Base-by-base conservation (phyloP, 1,139 yeast species). In the Yamadazyma triangularis region DNA sequence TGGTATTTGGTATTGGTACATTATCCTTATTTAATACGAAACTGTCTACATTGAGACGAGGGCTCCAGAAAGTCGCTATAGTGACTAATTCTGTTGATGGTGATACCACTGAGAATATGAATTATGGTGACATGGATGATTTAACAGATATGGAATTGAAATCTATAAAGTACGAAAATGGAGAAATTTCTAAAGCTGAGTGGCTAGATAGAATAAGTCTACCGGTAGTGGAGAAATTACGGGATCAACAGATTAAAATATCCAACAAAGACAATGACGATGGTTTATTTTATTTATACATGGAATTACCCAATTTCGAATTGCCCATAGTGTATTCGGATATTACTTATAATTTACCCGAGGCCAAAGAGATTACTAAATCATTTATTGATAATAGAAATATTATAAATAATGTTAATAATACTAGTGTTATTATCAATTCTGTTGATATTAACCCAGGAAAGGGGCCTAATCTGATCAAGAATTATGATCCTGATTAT, bases 281-380 rank as follows among this genome's bases (percentile, higher is more conserved):
- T 32, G 15, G 15, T 8, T 23, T 28, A 14, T 79, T 74, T 47
- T 61, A 69, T 26, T 51, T 88, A 13, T 74, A 72, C 41, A 52
- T 91, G 16, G 96, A 87, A 42, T 67, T 86, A 27, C 82, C 84
- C 4, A 76, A 77, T 37, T 87, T 84, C 56, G 93, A 84, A 42
- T 63, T 84, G 18, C 95, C 96, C 0, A 73, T 89, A 2, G 86
- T 89, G 0, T 89, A 71, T 52, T 77, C 89, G 1, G 95, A 86
- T 45, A 53, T 62, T 8, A 50, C 58, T 1, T 60, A 53, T 31
- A 31, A 40, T 4, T 33, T 48, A 6, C 52, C 53, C 0, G 38
- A 37, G 15, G 33, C 45, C 4, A 28, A 34, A 18, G 34, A 35
- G 16, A 34, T 39, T 8, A 30, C 39, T 4, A 23, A 35, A 16